Base-by-base conservation (phyloP, 2,329 filamentous ascomycete genomes). In the Colletotrichum echinochloae region DNA sequence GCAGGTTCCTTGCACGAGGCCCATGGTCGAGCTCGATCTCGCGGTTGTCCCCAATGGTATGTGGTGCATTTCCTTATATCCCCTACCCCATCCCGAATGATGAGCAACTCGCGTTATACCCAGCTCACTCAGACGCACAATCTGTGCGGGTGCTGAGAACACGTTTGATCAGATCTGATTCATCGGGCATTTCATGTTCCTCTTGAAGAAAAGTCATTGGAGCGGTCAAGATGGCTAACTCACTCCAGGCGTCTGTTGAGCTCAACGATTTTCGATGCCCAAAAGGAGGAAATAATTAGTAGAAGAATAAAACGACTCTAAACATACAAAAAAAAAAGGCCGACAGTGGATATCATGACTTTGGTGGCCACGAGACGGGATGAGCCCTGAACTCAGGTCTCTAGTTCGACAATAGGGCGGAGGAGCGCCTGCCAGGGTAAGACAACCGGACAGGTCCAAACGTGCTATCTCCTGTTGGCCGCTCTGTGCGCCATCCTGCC, bases 131-230 rank as follows among this genome's bases (percentile, higher is more conserved):
- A 62, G 60, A 62, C 60, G 60, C 60, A 62, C 48, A 51, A 62
- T 37, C 12, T 54, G 60, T 62, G 48, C 60, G 60, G 35, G 48
- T 62, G 60, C 60, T 62, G 60, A 62, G 60, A 62, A 62, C 35
- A 62, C 60, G 60, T 62, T 62, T 54, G 60, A 62, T 62, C 60
- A 62, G 35, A n/a, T 62, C 60, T 62, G 60, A 62, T 62, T 54
- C 49, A 23, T 62, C 30, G 37, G 23, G 26, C 18, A 11, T 18
- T 12, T 33, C 14, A 39, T 44, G 6, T 54, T 41, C 20, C 20
- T 61, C 18, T n/a, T 28, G n/a, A 6, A 8, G 30, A 26, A 28
- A 5, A 14, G 14, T n/a, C 8, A 5, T 28, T 28, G 35, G n/a
- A 18, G 8, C 14, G 33, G 20, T 35, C 41, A 48, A 28, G 44